Evolutionary conservation across 1,284 basidiomycete genomes (phyloP).

Genomic region (Coriolopsis trogii): DNA sequence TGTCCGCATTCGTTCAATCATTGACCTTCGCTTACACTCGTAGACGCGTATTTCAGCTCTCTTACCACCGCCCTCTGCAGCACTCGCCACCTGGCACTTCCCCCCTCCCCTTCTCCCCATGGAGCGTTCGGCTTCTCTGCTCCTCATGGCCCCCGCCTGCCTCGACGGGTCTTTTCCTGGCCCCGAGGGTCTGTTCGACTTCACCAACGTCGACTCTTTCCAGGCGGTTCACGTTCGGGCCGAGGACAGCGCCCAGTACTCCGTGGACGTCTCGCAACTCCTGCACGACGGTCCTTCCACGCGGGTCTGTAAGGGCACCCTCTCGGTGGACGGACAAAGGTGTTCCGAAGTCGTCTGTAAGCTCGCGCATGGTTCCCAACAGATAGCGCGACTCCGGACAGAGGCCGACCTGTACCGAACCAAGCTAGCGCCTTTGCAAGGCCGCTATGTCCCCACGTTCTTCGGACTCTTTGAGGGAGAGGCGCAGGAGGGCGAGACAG

Average conservation of each 20-base stretch:
- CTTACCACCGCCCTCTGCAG: slow-evolving; percentile 1
- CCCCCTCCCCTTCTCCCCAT: not conserved
- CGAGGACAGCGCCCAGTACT: slow-evolving; percentile 5
- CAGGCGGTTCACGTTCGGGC: slow-evolving; percentile 2
- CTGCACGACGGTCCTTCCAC: slow-evolving; percentile 2
- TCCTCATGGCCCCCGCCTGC: slow-evolving; percentile 8
- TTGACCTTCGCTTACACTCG: not conserved
- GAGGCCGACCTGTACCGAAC: slow-evolving; percentile 9
- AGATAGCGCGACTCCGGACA: slow-evolving; percentile 1
- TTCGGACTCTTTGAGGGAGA: slow-evolving; percentile 10
- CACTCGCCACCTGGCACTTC: slow-evolving; percentile 1
- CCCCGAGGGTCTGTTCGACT: slow-evolving; percentile 2
- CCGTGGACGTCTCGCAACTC: slow-evolving; percentile 3
- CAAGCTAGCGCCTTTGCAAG: slow-evolving; percentile 5
- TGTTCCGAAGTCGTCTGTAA: slow-evolving; percentile 12
- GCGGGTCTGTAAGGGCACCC: slow-evolving; percentile 5
- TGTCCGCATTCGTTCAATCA: slow-evolving; percentile 5
- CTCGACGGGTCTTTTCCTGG: not conserved
- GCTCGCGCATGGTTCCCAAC: not conserved
- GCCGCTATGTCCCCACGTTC: slow-evolving; percentile 6
- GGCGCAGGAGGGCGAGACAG: slow-evolving; percentile 4
- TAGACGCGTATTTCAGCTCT: not conserved
- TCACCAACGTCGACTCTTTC: slow-evolving; percentile 8
- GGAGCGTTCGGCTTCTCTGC: slow-evolving; percentile 2
- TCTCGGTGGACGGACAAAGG: slow-evolving; percentile 4